Conservation (phyloP, 768 basidiomycete species). For the Calocybe indica region DNA sequence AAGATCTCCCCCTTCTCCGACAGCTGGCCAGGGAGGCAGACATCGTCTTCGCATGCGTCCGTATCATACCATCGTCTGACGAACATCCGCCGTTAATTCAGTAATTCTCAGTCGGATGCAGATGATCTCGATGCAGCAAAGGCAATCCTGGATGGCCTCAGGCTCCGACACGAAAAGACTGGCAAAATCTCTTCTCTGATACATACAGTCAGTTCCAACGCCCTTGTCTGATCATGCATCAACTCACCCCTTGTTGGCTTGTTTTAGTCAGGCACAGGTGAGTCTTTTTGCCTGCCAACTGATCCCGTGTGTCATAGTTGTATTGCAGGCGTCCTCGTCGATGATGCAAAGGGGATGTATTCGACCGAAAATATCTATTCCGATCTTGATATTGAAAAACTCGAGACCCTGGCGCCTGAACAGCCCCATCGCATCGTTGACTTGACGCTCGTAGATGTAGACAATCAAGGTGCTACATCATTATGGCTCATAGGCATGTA, state of each 20-base stretch:
- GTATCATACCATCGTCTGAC: conserved; percentile 4
- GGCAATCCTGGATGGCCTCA: conserved; percentile 32
- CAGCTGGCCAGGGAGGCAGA: conserved; percentile 38
- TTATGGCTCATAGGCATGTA: neutral
- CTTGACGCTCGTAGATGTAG: conserved; percentile 12
- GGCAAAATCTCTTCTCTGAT: conserved; percentile 28
- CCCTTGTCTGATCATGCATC: neutral
- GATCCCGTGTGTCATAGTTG: neutral
- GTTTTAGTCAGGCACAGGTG: conserved; percentile 16
- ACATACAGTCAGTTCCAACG: conserved; percentile 31
- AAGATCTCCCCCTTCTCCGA: conserved; percentile 31
- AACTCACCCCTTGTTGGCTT: conserved; percentile 1
- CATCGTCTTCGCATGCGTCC: conserved; percentile 37
- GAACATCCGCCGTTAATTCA: neutral
- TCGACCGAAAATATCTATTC: conserved; percentile 21
- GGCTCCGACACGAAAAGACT: conserved; percentile 26
- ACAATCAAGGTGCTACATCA: conserved; percentile 8
- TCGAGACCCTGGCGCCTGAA: conserved; percentile 22
- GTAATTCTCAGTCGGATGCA: conserved; percentile 25
- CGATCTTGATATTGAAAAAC: conserved; percentile 23
- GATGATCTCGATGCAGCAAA: conserved; percentile 31
- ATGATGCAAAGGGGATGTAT: conserved; percentile 20
- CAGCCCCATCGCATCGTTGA: conserved; percentile 33
- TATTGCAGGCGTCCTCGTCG: conserved; percentile 21
- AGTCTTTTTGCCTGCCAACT: neutral